Base-by-base conservation (phyloP, 495 filamentous ascomycete species). In the Usnea hakonensis region DNA sequence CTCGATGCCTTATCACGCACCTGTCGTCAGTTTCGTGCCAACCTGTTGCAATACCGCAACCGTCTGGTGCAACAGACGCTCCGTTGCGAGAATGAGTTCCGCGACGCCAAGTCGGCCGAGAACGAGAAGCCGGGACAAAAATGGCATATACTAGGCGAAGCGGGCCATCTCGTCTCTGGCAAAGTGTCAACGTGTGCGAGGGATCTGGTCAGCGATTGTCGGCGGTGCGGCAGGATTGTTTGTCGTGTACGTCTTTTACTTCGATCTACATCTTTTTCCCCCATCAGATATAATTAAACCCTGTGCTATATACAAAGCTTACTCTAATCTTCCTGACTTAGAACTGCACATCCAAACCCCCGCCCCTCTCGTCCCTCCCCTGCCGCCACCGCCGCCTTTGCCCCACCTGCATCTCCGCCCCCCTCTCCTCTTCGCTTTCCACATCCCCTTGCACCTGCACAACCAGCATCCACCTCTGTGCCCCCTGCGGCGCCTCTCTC, bases 331-430 rank as follows among this genome's bases (percentile, higher is more conserved):
- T 0, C 28, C 46, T 3, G 30, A 1, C 44, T 16, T 65, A 95
- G 89, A 95, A 96, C 67, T 95, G 91, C 75, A 87, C 85, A 17
- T 83, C 86, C 68, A 94, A 95, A 74, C 83, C 87, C 0, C 89
- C 89, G 0, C 79, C 83, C 2, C 73, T 77, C 10, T 72, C 77
- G 28, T 76, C 79, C 14, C 81, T 92, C 32, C 83, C 79, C 57
- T 79, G 81, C 63, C 86, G 91, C 28, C 85, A 91, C 66, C 87
- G 91, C 41, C 85, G 91, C 5, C 84, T 96, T 5, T 96, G 91
- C 72, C 77, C 75, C 2, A 78, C 83, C 38, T 95, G 91, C 71
- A 79, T 83, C 33, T 81, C 83, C 53, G 85, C 83, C 5, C 87
- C 90, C 1, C 73, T 93, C 13, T 73, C 77, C 61, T 68, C 13